These are phyloP conservation scores for Lichtheimia hyalospora DNA, from an alignment of 371 early-diverging fungal genomes.

Conservation along the genomic window DNA sequence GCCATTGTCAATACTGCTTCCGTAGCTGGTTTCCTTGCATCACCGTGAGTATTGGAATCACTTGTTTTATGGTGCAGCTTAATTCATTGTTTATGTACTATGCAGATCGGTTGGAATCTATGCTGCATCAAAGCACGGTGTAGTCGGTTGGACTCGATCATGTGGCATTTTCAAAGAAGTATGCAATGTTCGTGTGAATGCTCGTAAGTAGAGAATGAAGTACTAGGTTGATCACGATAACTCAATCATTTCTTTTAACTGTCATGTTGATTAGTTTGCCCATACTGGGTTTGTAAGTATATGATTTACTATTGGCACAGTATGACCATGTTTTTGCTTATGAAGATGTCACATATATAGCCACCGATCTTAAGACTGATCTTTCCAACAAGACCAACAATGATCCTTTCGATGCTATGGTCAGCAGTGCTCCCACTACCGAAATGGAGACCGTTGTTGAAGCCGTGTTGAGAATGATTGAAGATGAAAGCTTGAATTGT, in stretches of 20 bases:
- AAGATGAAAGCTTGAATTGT: slow-evolving; percentile 42
- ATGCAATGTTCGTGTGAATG: slow-evolving; percentile 21
- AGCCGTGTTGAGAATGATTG: slow-evolving; percentile 45
- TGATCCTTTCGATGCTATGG: background rate
- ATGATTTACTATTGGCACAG: background rate
- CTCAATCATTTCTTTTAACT: background rate
- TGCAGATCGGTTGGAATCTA: slow-evolving; percentile 15
- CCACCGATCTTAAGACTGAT: background rate
- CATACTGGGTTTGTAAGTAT: slow-evolving; percentile 30
- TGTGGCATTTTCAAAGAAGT: slow-evolving; percentile 12
- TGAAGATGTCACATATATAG: background rate
- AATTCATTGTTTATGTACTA: background rate
- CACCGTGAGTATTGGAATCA: background rate
- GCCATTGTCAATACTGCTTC: slow-evolving; percentile 49
- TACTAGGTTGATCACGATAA: background rate
- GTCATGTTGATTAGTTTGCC: slow-evolving; percentile 9
- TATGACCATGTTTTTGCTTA: no score
- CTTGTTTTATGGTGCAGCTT: slow-evolving; percentile 5
- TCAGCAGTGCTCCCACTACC: slow-evolving; percentile 9
- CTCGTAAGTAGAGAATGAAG: slow-evolving; percentile 6
- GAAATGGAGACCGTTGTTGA: slow-evolving; percentile 48
- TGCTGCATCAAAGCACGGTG: slow-evolving; percentile 20
- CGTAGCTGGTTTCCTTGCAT: slow-evolving; percentile 11
- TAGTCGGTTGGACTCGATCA: slow-evolving; percentile 26
- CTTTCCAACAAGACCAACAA: background rate